These are phyloP conservation scores for Schizophyllum amplum DNA, from an alignment of 1,284 basidiomycete species.

Conservation along the genomic window DNA sequence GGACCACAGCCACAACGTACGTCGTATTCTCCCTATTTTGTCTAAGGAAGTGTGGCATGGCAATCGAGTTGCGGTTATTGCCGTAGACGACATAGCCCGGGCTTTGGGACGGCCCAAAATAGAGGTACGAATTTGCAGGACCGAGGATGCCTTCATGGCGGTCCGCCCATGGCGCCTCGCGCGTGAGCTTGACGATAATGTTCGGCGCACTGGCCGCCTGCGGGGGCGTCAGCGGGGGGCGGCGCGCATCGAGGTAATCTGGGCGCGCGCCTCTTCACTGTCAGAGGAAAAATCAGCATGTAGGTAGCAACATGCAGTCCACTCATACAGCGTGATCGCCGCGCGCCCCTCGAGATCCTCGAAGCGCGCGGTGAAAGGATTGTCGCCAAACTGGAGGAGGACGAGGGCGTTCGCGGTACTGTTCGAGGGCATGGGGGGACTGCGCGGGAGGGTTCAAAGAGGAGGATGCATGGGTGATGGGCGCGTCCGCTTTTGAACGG, in stretches of 20 bases:
- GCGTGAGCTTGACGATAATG: constrained; percentile 49
- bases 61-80: constrained; percentile 41
- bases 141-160: constrained; percentile 62
- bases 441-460: neutral
- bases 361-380: constrained; percentile 52
- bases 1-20: constrained; percentile 44
- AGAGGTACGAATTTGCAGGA: constrained; percentile 60
- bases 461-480: neutral
- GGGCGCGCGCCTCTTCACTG: constrained; percentile 6
- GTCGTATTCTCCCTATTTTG: constrained; percentile 51
- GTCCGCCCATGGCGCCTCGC: constrained; percentile 56
- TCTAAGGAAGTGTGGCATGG: constrained; percentile 48
- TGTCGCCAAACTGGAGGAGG: constrained; percentile 55
- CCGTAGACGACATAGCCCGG: constrained; percentile 64
- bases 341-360: constrained; percentile 51
- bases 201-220: constrained; percentile 50
- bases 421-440: neutral
- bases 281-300: constrained; percentile 1
- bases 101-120: constrained; percentile 44
- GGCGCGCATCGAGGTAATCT: constrained; percentile 1
- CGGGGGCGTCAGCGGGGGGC: constrained; percentile 3
- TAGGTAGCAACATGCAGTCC: constrained; percentile 3
- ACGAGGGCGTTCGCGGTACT: constrained; percentile 23
- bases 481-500: neutral
- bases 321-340: constrained; percentile 62